phyloP scores from a whole-genome alignment of 2,329 filamentous ascomycete genomes.

The Talaromyces sp. region DNA sequence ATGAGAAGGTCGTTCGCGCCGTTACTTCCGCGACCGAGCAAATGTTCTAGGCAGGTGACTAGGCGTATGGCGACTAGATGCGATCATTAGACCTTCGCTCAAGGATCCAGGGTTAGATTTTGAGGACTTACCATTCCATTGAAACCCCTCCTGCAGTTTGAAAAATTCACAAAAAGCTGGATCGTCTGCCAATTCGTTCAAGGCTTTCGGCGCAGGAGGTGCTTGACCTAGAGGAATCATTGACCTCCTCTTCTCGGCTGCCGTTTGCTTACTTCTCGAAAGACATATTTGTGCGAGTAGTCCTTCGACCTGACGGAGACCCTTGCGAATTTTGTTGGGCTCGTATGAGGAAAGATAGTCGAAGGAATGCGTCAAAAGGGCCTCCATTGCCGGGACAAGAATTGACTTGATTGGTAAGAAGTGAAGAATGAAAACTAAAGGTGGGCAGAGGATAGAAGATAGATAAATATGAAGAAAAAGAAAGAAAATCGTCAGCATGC shows the following conservation, averaged over 20 bases:
- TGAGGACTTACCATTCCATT: constrained; percentile 71
- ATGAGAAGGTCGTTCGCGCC: constrained; percentile 86
- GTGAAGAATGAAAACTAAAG: neutral
- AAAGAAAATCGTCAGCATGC: neutral
- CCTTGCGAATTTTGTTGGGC: constrained; percentile 84
- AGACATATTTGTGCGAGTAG: constrained; percentile 93
- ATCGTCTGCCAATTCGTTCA: constrained; percentile 71
- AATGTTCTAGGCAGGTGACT: constrained; percentile 77
- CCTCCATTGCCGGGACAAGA: constrained; percentile 64
- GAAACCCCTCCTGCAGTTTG: constrained; percentile 92
- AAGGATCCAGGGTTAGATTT: too few relatives aligned
- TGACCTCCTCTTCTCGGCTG: constrained; percentile 42
- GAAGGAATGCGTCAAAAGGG: constrained; percentile 85
- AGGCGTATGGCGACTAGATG: constrained; percentile 71
- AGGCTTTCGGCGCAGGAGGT: constrained; percentile 55
- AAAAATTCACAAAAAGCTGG: constrained; percentile 94
- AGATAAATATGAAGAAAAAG: neutral
- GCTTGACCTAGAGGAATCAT: constrained; percentile 37
- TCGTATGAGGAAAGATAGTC: constrained; percentile 95
- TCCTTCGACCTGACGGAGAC: constrained; percentile 88
- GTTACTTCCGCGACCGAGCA: constrained; percentile 76
- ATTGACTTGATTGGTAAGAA: neutral
- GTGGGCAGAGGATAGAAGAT: neutral
- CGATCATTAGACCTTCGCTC: constrained; percentile 1
- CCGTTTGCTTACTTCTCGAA: constrained; percentile 47